These are phyloP conservation scores for Alternaria sp. DNA, from an alignment of 2,329 filamentous ascomycete genomes.

Conservation along the genomic window DNA sequence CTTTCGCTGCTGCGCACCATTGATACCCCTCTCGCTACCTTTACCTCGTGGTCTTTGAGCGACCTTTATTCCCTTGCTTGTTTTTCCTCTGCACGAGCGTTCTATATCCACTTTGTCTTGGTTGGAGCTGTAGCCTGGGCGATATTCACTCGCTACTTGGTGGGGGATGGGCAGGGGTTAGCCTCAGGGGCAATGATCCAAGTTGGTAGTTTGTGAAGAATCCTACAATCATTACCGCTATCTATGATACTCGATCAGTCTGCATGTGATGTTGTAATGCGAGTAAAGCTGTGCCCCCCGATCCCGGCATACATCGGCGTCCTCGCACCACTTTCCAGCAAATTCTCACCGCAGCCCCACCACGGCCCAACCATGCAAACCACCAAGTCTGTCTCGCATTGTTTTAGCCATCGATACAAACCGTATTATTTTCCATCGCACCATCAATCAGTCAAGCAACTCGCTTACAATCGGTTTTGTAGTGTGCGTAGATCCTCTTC, in stretches of 20 bases:
- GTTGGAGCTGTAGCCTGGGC: not conserved
- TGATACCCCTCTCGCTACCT: conserved; percentile 20
- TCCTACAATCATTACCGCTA: not conserved
- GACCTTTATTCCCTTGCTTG: conserved; percentile 2
- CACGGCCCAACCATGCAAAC: not conserved
- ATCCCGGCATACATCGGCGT: not conserved
- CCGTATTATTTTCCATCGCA: not conserved
- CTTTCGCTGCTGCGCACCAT: conserved; percentile 9
- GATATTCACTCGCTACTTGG: not conserved
- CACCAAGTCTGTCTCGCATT: not conserved
- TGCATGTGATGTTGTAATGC: not conserved
- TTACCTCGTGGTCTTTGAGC: not conserved
- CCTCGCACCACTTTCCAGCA: not conserved
- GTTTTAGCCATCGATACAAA: fast-evolving
- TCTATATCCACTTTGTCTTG: conserved; percentile 38
- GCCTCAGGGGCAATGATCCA: not conserved
- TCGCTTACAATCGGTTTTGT: conserved; percentile 9
- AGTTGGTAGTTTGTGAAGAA: conserved; percentile 10
- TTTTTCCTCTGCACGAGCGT: conserved; percentile 49
- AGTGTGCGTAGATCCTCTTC: conserved; percentile 1
- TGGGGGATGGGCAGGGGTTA: not conserved
- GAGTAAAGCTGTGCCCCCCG: not conserved
- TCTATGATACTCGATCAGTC: not conserved
- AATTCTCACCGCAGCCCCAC: not conserved
- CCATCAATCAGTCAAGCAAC: conserved; percentile 9